Conservation (phyloP, 768 basidiomycete genomes). For the Termitomyces sp. region DNA sequence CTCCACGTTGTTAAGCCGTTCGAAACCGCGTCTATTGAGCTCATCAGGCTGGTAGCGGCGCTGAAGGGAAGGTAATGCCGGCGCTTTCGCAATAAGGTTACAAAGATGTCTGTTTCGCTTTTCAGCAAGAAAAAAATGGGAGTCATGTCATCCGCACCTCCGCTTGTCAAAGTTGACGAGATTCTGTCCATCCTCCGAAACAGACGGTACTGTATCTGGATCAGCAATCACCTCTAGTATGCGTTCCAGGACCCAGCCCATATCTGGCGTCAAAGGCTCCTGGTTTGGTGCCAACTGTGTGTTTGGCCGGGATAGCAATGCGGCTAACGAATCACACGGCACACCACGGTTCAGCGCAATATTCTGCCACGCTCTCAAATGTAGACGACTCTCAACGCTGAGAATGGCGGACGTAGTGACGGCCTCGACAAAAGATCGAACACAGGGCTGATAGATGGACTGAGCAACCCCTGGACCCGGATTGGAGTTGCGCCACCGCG, state of each 20-base stretch:
- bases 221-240: conserved; percentile 77
- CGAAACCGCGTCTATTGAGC: conserved; percentile 64
- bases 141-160: conserved; percentile 44
- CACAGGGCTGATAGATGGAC: conserved; percentile 56
- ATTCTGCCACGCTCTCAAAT: conserved; percentile 75
- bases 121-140: conserved; percentile 9
- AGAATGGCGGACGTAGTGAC: conserved; percentile 73
- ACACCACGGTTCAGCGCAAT: conserved; percentile 63
- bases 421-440: conserved; percentile 80
- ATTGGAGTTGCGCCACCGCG: conserved; percentile 59
- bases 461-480: conserved; percentile 31
- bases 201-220: conserved; percentile 64
- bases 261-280: conserved; percentile 65
- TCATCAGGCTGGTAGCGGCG: conserved; percentile 52
- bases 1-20: conserved; percentile 75
- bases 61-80: conserved; percentile 41
- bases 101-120: conserved; percentile 54
- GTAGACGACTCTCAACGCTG: conserved; percentile 77
- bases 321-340: conserved; percentile 57
- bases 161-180: conserved; percentile 84
- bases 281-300: conserved; percentile 42
- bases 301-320: conserved; percentile 53
- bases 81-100: conserved; percentile 58
- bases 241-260: conserved; percentile 82
- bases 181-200: conserved; percentile 49